Percentiles rank a stretch among this genome's conserved stretches.
Conservation (phyloP, 768 basidiomycete species). For the Podaxis pistillaris region DNA sequence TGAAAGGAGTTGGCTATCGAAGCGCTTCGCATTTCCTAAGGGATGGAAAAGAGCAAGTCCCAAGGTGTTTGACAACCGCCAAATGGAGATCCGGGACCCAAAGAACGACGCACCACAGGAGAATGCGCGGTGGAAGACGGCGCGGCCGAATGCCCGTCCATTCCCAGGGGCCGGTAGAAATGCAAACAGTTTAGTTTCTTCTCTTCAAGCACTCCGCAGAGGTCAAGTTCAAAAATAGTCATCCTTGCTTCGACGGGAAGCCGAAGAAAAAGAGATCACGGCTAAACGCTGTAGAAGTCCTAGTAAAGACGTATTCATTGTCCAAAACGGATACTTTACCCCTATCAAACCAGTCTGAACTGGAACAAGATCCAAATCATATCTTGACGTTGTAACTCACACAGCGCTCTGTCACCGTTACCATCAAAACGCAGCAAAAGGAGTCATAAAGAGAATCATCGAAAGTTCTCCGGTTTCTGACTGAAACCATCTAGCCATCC, state of each 20-base stretch:
- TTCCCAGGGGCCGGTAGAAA: background rate
- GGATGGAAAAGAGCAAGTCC: background rate
- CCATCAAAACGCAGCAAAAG: slow-evolving; percentile 2
- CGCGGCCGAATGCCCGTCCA: background rate
- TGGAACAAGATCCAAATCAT: slow-evolving; percentile 8
- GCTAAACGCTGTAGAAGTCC: background rate
- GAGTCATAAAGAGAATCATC: background rate
- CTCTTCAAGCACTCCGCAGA: background rate
- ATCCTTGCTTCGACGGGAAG: background rate
- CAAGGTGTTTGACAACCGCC: background rate
- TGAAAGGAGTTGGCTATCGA: background rate
- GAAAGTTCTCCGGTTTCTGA: background rate
- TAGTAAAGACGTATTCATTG: background rate
- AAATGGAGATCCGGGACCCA: background rate
- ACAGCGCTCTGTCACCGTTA: background rate
- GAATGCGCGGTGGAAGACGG: background rate
- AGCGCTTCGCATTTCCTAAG: background rate
- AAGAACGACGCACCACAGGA: background rate
- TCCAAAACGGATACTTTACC: background rate
- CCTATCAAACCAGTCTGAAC: background rate
- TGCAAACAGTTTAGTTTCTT: background rate
- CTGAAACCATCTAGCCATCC: background rate
- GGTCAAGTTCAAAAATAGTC: background rate
- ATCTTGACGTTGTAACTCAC: slow-evolving; percentile 1
- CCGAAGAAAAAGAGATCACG: background rate